Evolutionary conservation across 805 yeast genomes (phyloP).

Genomic region (Yarrowia sp.): DNA sequence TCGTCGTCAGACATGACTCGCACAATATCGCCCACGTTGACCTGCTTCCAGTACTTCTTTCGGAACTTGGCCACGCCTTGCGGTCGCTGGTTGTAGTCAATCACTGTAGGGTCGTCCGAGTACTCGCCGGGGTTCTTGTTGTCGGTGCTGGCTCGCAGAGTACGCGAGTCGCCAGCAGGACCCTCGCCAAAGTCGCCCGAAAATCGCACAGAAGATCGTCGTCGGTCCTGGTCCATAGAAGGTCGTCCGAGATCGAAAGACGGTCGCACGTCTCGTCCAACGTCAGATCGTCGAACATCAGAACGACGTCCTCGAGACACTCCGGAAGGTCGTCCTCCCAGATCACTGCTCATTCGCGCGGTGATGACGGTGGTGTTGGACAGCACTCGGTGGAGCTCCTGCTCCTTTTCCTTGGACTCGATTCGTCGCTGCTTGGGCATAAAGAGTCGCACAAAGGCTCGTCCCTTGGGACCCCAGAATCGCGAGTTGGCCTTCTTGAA

Average conservation of each 20-base stretch:
- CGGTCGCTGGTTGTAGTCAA: conserved; percentile 34
- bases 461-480: conserved; percentile 26
- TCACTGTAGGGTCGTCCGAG: conserved; percentile 27
- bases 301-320: background rate
- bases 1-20: conserved; percentile 68
- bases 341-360: background rate
- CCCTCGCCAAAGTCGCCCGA: conserved; percentile 3
- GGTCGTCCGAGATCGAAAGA: background rate
- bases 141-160: background rate
- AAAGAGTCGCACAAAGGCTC: conserved; percentile 3
- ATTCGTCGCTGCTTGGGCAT: conserved; percentile 4
- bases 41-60: conserved; percentile 67
- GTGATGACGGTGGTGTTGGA: conserved; percentile 23
- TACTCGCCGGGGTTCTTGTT: background rate
- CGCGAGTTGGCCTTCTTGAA: conserved; percentile 59
- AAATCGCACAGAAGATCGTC: background rate
- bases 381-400: background rate
- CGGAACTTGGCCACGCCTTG: conserved; percentile 44
- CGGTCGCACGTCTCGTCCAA: background rate
- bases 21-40: conserved; percentile 71
- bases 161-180: background rate
- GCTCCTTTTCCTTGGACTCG: conserved; percentile 4
- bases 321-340: background rate
- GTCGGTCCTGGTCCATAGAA: background rate
- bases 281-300: background rate